These are phyloP conservation scores for Aegle marmelos DNA, from an alignment of 345 rosid genomes.

Conservation along the genomic window DNA sequence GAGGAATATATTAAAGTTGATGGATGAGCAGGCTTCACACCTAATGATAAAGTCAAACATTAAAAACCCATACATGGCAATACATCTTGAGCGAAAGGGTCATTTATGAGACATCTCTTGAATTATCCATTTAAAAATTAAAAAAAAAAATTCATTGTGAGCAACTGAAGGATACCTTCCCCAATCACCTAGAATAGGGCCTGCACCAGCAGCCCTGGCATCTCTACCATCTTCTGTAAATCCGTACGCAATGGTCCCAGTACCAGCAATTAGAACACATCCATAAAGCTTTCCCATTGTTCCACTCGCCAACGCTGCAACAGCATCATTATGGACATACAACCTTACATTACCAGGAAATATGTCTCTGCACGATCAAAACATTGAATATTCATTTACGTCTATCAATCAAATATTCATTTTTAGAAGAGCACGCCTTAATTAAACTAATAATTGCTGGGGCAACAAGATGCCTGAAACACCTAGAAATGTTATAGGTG, in stretches of 20 bases:
- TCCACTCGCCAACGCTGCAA: slow-evolving; percentile 94
- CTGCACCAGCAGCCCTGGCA: slow-evolving; percentile 93
- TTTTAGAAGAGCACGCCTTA: not conserved
- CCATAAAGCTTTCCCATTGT: slow-evolving; percentile 95
- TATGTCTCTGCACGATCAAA: slow-evolving; percentile 51
- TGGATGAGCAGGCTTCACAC: not conserved
- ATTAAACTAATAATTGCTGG: not conserved
- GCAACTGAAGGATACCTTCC: slow-evolving; percentile 56
- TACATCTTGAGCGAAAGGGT: not conserved
- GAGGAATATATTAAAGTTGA: not conserved
- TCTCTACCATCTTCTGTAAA: slow-evolving; percentile 85
- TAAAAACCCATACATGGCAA: not conserved
- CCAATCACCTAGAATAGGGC: slow-evolving; percentile 95
- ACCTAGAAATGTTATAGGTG: not conserved
- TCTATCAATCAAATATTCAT: not conserved
- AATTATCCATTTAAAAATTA: not conserved
- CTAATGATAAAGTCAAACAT: not conserved
- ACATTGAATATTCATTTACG: not conserved
- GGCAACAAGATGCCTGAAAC: slow-evolving; percentile 3
- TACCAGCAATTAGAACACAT: slow-evolving; percentile 95
- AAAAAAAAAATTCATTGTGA: not conserved
- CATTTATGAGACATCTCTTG: not conserved
- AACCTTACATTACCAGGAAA: slow-evolving; percentile 73
- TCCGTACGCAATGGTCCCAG: slow-evolving; percentile 90
- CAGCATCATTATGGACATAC: slow-evolving; percentile 84